These are phyloP conservation scores for Micractinium conductrix DNA, from an alignment of 139 green algal genomes.

Conservation along the genomic window DNA sequence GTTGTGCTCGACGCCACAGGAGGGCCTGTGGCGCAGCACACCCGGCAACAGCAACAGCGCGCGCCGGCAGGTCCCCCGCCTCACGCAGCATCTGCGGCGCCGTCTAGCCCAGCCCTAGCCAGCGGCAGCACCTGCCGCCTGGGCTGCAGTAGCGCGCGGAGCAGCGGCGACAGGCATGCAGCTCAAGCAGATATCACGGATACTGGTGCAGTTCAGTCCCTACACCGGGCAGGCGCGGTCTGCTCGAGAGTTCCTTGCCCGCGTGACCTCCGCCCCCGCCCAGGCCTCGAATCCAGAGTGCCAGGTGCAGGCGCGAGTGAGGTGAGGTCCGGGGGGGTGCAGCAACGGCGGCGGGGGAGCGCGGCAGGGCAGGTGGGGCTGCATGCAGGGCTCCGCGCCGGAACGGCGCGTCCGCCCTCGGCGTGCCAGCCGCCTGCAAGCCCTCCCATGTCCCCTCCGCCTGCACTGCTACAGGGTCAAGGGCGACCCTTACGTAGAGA, in stretches of 20 bases:
- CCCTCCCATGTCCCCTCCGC: not conserved
- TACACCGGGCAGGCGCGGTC: constrained; percentile 34
- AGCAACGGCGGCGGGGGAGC: no score
- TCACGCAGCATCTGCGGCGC: not conserved
- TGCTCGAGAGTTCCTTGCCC: constrained; percentile 47
- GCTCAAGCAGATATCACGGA: constrained; percentile 42
- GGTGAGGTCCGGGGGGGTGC: constrained; percentile 1
- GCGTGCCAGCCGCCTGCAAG: no score
- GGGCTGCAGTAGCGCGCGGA: not conserved
- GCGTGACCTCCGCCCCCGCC: constrained; percentile 5
- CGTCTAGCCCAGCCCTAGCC: not conserved
- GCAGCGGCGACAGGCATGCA: constrained; percentile 28
- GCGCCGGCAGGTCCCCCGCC: no score
- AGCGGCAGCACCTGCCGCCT: not conserved
- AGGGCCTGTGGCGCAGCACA: no score
- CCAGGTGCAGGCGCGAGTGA: constrained; percentile 32
- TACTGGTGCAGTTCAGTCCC: constrained; percentile 52
- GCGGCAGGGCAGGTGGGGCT: no score
- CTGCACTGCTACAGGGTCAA: constrained; percentile 31
- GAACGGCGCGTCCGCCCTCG: no score
- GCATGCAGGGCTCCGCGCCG: no score
- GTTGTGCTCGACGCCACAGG: no score
- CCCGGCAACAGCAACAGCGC: no score
- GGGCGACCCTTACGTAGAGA: constrained; percentile 42
- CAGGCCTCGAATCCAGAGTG: constrained; percentile 42